Evolutionary conservation across 306 rosid species (phyloP).

Genomic region (Carpinus viminea): DNA sequence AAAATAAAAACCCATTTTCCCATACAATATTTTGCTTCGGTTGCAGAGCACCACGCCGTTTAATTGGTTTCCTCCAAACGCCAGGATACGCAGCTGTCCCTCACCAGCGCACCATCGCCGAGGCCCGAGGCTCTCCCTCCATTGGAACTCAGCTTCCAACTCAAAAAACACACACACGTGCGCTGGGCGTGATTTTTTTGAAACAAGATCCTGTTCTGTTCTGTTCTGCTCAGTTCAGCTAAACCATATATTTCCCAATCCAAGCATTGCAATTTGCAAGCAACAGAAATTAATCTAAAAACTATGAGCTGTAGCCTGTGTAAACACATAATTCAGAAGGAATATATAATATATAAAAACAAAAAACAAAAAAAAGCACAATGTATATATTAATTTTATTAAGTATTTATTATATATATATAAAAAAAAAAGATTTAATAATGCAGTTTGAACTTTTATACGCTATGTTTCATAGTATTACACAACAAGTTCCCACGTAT

Average conservation of each 20-base stretch:
- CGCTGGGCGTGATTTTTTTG: conserved; percentile 22
- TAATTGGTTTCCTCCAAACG: neutral
- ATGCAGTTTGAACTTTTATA: conserved; percentile 34
- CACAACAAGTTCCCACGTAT: conserved; percentile 52
- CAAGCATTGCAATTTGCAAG: too few relatives aligned
- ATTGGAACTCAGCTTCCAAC: conserved; percentile 41
- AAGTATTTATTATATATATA: conserved; percentile 6
- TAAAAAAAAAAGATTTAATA: neutral
- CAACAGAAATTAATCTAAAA: neutral
- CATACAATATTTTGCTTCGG: neutral
- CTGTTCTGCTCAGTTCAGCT: neutral
- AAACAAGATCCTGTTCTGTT: conserved; percentile 10
- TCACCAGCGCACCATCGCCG: conserved; percentile 13
- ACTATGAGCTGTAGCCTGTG: conserved; percentile 8
- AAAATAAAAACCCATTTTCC: conserved; percentile 16
- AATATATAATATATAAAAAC: neutral
- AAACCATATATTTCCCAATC: neutral
- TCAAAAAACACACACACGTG: conserved; percentile 48
- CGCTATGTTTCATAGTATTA: conserved; percentile 42
- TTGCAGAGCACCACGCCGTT: conserved; percentile 38
- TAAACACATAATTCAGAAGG: conserved; percentile 2
- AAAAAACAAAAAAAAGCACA: neutral
- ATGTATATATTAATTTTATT: neutral
- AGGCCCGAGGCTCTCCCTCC: neutral
- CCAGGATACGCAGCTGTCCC: conserved; percentile 25